These are phyloP conservation scores for Ascomycota sp. DNA, from an alignment of 2,329 filamentous ascomycete genomes.

Conservation along the genomic window DNA sequence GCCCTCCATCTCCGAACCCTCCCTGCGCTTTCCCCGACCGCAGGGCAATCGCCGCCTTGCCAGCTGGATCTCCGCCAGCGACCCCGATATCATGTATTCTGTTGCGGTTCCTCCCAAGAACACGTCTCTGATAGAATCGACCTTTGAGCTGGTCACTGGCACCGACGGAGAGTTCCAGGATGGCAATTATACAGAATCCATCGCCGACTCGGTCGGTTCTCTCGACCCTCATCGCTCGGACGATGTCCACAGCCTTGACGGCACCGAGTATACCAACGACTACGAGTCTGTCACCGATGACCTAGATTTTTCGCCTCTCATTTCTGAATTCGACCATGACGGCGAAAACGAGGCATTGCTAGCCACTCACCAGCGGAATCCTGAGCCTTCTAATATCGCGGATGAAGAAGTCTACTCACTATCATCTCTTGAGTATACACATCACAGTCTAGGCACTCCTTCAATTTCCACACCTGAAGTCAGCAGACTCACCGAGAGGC, in stretches of 20 bases:
- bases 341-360: neutral
- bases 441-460: conserved; percentile 24
- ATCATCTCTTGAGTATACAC: conserved; percentile 26
- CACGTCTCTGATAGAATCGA: conserved; percentile 32
- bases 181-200: conserved; percentile 24
- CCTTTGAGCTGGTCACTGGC: conserved; percentile 34
- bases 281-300: conserved; percentile 19
- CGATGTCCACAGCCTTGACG: conserved; percentile 30
- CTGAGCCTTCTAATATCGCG: no score
- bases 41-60: conserved; percentile 33
- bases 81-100: conserved; percentile 34
- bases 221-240: conserved; percentile 27
- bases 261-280: conserved; percentile 26
- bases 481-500: conserved; percentile 4
- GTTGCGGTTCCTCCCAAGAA: conserved; percentile 20
- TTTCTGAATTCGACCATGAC: neutral
- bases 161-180: conserved; percentile 34
- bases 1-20: conserved; percentile 23
- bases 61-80: conserved; percentile 37
- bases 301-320: conserved; percentile 4
- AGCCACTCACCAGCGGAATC: neutral
- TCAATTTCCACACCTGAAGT: conserved; percentile 17
- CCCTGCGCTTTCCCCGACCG: conserved; percentile 34
- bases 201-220: conserved; percentile 27
- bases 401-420: conserved; percentile 16